Percentiles rank a stretch among this genome's conserved stretches.
Evolutionary conservation across 163 green algal genomes (phyloP).

Genomic region (Scenedesmus sp.): DNA sequence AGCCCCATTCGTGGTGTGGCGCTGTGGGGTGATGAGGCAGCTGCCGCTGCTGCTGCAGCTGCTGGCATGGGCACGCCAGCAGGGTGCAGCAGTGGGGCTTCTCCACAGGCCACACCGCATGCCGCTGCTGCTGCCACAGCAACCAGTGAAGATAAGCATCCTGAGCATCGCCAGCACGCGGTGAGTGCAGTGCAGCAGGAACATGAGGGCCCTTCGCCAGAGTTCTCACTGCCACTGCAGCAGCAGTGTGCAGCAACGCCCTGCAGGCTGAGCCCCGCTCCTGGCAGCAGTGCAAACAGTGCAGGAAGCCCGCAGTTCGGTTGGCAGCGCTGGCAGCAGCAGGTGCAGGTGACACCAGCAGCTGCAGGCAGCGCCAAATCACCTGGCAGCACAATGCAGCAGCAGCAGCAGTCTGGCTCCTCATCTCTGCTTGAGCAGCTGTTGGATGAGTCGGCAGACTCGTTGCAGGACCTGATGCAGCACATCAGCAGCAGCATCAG

Average conservation of each 20-base stretch:
- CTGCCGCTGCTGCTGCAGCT: slow-evolving; percentile 5
- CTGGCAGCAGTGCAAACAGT: not conserved
- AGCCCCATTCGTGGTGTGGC: slow-evolving; percentile 36
- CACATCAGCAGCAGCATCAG: not conserved
- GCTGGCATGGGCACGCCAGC: not conserved
- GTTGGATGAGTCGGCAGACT: slow-evolving; percentile 32
- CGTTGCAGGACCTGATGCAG: not conserved
- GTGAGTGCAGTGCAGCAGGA: not conserved
- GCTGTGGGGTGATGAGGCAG: slow-evolving; percentile 8
- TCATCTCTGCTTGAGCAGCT: slow-evolving; percentile 23
- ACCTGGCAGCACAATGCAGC: slow-evolving; percentile 3
- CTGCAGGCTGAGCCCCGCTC: not conserved
- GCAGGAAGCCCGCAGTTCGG: not conserved
- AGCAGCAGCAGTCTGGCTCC: not conserved
- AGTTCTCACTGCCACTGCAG: not conserved
- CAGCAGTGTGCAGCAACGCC: not conserved
- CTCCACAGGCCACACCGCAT: not conserved
- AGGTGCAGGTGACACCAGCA: slow-evolving; percentile 14
- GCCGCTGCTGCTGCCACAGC: not conserved
- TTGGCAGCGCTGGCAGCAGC: slow-evolving; percentile 20
- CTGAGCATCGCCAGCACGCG: not conserved
- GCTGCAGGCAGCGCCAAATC: not conserved
- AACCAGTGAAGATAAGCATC: not conserved
- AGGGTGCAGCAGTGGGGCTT: not conserved
- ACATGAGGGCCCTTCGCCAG: not conserved